Conservation (phyloP, 306 rosid species). For the Gynostemma pentaphyllum region DNA sequence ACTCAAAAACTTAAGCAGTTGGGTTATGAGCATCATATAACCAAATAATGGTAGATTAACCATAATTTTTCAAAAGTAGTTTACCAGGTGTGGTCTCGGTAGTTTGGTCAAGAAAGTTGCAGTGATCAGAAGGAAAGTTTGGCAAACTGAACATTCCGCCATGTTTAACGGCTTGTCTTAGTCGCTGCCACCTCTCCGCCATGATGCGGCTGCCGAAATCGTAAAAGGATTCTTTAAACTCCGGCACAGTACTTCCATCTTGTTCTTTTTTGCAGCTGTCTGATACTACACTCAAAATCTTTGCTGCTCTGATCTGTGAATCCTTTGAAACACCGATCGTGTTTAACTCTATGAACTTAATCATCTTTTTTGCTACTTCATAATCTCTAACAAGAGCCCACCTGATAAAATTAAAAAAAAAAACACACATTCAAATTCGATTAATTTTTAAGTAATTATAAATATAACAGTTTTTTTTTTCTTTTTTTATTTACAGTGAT, state of each 20-base stretch:
- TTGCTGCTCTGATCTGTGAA: constrained; percentile 80
- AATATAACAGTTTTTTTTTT: too few species aligned
- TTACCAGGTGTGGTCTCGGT: constrained; percentile 58
- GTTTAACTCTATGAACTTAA: constrained; percentile 54
- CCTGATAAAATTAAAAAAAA: constrained; percentile 15
- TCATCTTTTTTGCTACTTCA: constrained; percentile 60
- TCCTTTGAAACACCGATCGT: constrained; percentile 94
- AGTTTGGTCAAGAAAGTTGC: constrained; percentile 30
- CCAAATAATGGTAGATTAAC: too few species aligned
- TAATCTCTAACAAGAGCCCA: constrained; percentile 80
- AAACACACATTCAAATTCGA: too few species aligned
- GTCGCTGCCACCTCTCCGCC: constrained; percentile 58
- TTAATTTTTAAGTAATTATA: too few species aligned
- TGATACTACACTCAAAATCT: constrained; percentile 36
- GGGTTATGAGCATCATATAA: too few species aligned
- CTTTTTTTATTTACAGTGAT: too few species aligned
- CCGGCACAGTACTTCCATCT: constrained; percentile 1
- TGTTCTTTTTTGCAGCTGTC: constrained; percentile 32
- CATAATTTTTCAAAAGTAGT: too few species aligned
- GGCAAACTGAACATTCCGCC: constrained; percentile 47
- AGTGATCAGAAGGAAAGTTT: constrained; percentile 24
- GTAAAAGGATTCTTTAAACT: constrained; percentile 38
- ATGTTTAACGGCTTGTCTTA: constrained; percentile 32
- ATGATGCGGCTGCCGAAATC: constrained; percentile 31
- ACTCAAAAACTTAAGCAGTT: too few species aligned